Evolutionary conservation across 495 filamentous ascomycete species (phyloP).

Genomic region (Neurospora sp.): DNA sequence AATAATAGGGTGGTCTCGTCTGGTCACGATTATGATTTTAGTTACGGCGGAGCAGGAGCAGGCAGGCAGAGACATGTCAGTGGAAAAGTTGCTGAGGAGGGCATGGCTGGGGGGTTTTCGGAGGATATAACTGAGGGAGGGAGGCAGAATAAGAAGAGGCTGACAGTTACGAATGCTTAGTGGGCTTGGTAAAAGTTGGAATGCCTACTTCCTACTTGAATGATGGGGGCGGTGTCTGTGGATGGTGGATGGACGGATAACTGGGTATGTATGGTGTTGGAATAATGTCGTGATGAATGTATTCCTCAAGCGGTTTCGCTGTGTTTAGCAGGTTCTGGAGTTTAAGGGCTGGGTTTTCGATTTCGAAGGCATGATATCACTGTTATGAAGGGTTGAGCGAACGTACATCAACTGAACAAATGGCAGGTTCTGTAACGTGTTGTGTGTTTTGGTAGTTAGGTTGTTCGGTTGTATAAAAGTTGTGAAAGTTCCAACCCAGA

Average conservation of each 20-base stretch:
- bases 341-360: neutral
- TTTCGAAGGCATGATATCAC: neutral
- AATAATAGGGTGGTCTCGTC: slow-evolving; percentile 35
- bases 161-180: neutral
- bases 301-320: neutral
- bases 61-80: slow-evolving; percentile 57
- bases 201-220: slow-evolving; percentile 4
- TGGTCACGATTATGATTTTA: slow-evolving; percentile 51
- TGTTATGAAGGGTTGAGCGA: neutral
- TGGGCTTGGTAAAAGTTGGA: neutral
- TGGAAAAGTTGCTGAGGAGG: slow-evolving; percentile 80
- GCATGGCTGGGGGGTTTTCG: slow-evolving; percentile 38
- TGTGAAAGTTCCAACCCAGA: neutral
- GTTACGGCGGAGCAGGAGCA: neutral
- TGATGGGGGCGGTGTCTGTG: neutral
- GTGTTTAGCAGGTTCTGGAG: neutral
- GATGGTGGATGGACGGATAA: neutral
- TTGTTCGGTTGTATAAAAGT: neutral
- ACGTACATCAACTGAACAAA: neutral
- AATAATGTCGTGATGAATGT: neutral
- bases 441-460: neutral
- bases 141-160: neutral
- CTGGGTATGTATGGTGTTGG: neutral
- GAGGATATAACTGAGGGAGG: neutral
- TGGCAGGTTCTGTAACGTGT: neutral